These are phyloP conservation scores for Selenicereus undatus DNA, from an alignment of 148 eudicot species.

Conservation along the genomic window DNA sequence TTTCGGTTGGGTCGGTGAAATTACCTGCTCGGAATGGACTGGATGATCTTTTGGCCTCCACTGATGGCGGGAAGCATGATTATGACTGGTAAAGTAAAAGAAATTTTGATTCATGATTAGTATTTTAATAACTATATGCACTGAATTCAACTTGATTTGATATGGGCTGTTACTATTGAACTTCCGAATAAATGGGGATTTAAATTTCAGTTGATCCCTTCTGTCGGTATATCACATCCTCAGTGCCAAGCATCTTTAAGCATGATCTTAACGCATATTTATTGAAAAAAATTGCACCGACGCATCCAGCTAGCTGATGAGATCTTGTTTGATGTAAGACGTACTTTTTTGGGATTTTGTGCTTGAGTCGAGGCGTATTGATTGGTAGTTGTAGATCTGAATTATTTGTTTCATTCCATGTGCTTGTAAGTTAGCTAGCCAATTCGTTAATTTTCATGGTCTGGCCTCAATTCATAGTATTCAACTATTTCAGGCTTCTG, in stretches of 20 bases:
- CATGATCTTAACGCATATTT: neutral
- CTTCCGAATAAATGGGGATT: neutral
- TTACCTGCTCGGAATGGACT: slow-evolving; percentile 49
- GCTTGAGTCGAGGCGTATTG: neutral
- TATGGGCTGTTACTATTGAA: neutral
- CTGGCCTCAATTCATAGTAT: neutral
- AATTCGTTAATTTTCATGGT: neutral
- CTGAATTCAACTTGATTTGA: neutral
- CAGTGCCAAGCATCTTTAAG: neutral
- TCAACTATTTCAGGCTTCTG: slow-evolving; percentile 61
- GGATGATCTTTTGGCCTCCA: slow-evolving; percentile 70
- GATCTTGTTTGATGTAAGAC: neutral
- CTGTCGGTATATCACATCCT: neutral
- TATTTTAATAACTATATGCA: neutral
- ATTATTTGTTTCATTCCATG: neutral
- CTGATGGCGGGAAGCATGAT: slow-evolving; percentile 88
- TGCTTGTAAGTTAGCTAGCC: neutral
- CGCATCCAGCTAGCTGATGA: neutral
- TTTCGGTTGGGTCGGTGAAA: slow-evolving; percentile 77
- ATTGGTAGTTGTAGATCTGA: neutral
- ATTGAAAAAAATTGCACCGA: neutral
- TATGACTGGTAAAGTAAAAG: slow-evolving; percentile 70
- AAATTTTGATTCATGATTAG: neutral
- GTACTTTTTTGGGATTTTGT: neutral
- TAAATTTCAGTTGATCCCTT: neutral